Conservation (phyloP, 2,329 filamentous ascomycete genomes). For the Apiospora marii region DNA sequence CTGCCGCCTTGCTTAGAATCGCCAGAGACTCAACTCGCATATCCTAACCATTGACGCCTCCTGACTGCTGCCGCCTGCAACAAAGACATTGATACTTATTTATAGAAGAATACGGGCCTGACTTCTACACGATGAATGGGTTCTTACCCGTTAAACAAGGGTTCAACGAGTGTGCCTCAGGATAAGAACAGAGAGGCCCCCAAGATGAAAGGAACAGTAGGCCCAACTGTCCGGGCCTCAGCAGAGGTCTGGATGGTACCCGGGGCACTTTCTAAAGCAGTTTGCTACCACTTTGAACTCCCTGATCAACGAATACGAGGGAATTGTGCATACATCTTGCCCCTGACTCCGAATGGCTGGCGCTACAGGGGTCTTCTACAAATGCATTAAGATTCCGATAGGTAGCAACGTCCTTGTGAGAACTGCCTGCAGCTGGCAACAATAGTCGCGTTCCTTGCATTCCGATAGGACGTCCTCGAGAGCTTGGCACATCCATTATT, state of each 20-base stretch:
- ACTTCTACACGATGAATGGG: neutral
- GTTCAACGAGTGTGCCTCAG: neutral
- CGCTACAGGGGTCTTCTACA: neutral
- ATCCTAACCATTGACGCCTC: too few species aligned
- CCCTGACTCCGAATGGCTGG: neutral
- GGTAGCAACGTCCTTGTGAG: neutral
- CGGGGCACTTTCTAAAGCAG: neutral
- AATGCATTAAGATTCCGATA: neutral
- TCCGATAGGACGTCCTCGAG: neutral
- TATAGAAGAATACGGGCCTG: neutral
- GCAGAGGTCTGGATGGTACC: neutral
- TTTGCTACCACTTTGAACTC: neutral
- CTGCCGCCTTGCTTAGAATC: neutral
- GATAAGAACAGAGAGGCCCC: neutral
- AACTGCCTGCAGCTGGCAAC: neutral
- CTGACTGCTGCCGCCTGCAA: neutral
- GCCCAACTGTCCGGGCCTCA: neutral
- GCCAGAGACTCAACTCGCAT: neutral
- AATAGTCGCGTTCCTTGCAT: neutral
- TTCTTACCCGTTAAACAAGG: neutral
- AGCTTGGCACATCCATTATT: neutral
- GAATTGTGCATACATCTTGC: neutral
- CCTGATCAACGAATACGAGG: neutral
- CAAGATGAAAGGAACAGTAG: neutral
- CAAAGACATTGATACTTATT: neutral